Evolutionary conservation across 208 protist species (phyloP), one percentile per base, ranked within the genome.

Genomic region (Leishmania tropica): DNA sequence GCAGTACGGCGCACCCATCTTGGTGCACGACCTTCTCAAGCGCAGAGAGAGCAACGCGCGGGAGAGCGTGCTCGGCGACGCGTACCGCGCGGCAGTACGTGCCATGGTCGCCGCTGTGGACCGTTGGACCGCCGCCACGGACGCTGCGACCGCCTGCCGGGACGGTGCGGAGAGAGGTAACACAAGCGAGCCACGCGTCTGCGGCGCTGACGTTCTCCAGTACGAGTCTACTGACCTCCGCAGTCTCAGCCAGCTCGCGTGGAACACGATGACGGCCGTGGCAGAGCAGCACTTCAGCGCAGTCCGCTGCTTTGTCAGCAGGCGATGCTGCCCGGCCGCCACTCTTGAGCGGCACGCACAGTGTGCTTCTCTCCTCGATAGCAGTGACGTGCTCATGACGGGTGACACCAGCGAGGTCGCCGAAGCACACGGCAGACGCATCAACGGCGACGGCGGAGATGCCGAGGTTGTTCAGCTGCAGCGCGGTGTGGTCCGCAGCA

Each of bases 11-110:
- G 77, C 89, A 53, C 98, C 98, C 6, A 51, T 99, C n/a, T 85
- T 99, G 53, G 89, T 98, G 21, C 79, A 99, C 74, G 97, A 99
- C 76, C 85, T 99, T 31, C 85, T 99, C 7, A 97, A 96, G 89
- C 75, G 90, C 65, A 79, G 92, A 47, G 98, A 99, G 78, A 98
- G 96, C 81, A 87, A 91, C 47, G 86, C 92, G 19, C 90, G 97
- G 31, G 98, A 99, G 75, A 80, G 79, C 15, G 86, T 93, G 17
- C 86, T 99, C 2, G 75, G 87, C 2, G 67, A 87, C 28, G 93
- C 95, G 45, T 99, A 97, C 76, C 80, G 80, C 24, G 79, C 67
- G 2, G 90, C 88, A 8, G 87, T 99, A 11, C 68, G 82, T 21
- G 90, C 81, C 17, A 78, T 99, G 56, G 81, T 91, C 15, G 89